Conservation (phyloP, 805 yeast species). For the Hanseniaspora guilliermondii region DNA sequence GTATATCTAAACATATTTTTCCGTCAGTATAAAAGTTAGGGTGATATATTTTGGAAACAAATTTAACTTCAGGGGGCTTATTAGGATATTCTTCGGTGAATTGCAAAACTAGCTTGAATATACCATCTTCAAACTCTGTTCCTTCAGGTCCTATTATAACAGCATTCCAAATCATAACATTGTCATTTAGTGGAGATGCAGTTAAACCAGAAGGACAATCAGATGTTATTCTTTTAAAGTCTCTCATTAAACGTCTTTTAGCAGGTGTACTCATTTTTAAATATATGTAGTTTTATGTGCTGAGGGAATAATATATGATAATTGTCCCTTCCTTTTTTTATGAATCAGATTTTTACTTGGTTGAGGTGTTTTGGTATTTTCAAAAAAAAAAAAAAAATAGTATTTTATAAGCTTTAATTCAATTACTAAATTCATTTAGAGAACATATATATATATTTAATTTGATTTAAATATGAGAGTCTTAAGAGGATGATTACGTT, state of each 20-base stretch:
- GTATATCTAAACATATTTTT: constrained; percentile 85
- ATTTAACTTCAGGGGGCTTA: constrained; percentile 88
- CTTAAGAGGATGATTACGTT: too few relatives aligned
- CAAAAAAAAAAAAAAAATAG: too few relatives aligned
- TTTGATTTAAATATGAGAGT: too few relatives aligned
- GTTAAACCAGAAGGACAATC: constrained; percentile 98
- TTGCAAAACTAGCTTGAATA: constrained; percentile 71
- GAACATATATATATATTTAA: too few relatives aligned
- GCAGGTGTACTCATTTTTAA: constrained; percentile 86
- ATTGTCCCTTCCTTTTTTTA: neutral
- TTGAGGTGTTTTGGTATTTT: too few relatives aligned
- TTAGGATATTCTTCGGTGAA: constrained; percentile 97
- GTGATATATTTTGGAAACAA: constrained; percentile 89
- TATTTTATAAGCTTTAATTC: too few relatives aligned
- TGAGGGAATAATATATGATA: neutral
- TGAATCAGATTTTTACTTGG: neutral
- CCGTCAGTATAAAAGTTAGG: constrained; percentile 95
- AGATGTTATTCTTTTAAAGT: constrained; percentile 92
- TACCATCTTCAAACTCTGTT: constrained; percentile 97
- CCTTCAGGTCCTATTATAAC: constrained; percentile 95
- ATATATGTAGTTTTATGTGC: neutral
- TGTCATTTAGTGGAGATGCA: constrained; percentile 93
- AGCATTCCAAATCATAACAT: constrained; percentile 95
- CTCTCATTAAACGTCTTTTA: constrained; percentile 97
- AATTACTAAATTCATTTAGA: too few relatives aligned